Conservation (phyloP, 805 yeast genomes). For the Saturnispora sanitii region DNA sequence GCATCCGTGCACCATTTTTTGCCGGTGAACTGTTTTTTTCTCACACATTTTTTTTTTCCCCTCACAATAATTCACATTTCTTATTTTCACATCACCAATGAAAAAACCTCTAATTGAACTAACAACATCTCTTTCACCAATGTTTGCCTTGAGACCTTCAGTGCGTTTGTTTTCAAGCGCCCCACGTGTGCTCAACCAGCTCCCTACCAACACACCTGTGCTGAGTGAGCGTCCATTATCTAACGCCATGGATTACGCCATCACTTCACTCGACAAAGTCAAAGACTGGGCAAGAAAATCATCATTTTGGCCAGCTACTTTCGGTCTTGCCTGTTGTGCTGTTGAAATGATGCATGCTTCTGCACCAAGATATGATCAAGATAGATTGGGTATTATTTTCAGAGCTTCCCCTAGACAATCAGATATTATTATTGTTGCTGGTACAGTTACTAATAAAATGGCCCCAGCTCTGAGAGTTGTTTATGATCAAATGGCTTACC, state of each 20-base stretch:
- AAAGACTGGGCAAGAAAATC: slow-evolving; percentile 91
- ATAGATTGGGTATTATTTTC: slow-evolving; percentile 84
- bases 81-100: neutral
- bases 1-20: too few species aligned
- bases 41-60: too few species aligned
- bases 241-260: slow-evolving; percentile 65
- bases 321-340: slow-evolving; percentile 89
- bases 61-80: neutral
- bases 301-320: slow-evolving; percentile 88
- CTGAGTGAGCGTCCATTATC: slow-evolving; percentile 52
- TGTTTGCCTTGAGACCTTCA: slow-evolving; percentile 1
- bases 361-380: slow-evolving; percentile 86
- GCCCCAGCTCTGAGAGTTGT: slow-evolving; percentile 90
- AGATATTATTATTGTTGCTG: slow-evolving; percentile 88
- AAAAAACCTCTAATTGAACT: neutral
- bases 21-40: too few species aligned
- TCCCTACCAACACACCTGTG: slow-evolving; percentile 64
- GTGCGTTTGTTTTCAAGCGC: slow-evolving; percentile 6
- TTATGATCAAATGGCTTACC: slow-evolving; percentile 91
- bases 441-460: slow-evolving; percentile 86
- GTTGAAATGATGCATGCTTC: slow-evolving; percentile 94
- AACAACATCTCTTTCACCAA: neutral
- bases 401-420: slow-evolving; percentile 91
- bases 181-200: slow-evolving; percentile 27
- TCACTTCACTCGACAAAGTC: slow-evolving; percentile 71